phyloP scores from a whole-genome alignment of 352 stramenopile genomes.

The Phytophthora capsici region DNA sequence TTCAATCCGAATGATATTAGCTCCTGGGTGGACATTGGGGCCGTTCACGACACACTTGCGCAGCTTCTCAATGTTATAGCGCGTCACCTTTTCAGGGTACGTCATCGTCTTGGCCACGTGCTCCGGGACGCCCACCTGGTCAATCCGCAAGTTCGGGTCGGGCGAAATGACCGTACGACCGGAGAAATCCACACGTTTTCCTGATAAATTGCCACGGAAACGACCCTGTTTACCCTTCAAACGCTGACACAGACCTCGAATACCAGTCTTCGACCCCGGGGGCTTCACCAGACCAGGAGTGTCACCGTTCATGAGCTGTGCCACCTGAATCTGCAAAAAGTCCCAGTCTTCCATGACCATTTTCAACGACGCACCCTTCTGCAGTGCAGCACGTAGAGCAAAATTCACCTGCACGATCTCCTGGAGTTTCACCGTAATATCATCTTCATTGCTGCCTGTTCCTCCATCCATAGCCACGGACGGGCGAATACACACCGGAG shows the following conservation, averaged over 20 bases:
- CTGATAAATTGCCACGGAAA: conserved; percentile 98
- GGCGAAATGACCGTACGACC: conserved; percentile 99
- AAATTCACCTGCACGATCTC: conserved; percentile 99
- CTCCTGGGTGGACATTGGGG: conserved; percentile 95
- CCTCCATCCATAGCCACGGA: conserved; percentile 98
- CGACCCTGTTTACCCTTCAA: conserved; percentile 98
- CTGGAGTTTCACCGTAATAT: conserved; percentile 99
- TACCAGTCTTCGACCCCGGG: conserved; percentile 94
- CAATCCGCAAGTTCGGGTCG: conserved; percentile 98
- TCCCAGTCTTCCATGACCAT: conserved; percentile 99
- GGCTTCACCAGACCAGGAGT: conserved; percentile 96
- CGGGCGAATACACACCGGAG: conserved; percentile 98
- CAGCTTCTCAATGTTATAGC: conserved; percentile 98
- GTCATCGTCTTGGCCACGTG: conserved; percentile 98
- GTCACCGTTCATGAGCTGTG: conserved; percentile 99
- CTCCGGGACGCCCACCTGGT: conserved; percentile 94
- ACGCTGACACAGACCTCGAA: conserved; percentile 97
- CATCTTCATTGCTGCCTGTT: conserved; percentile 97
- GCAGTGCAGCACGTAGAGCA: conserved; percentile 93
- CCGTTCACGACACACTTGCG: conserved; percentile 96
- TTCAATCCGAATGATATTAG: conserved; percentile 93
- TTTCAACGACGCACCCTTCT: conserved; percentile 95
- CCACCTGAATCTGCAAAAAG: conserved; percentile 97
- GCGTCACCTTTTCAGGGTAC: conserved; percentile 97
- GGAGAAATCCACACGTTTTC: conserved; percentile 99